Evolutionary conservation across 139 green algal species (phyloP).

Genomic region (Diplosphaera chodatii): DNA sequence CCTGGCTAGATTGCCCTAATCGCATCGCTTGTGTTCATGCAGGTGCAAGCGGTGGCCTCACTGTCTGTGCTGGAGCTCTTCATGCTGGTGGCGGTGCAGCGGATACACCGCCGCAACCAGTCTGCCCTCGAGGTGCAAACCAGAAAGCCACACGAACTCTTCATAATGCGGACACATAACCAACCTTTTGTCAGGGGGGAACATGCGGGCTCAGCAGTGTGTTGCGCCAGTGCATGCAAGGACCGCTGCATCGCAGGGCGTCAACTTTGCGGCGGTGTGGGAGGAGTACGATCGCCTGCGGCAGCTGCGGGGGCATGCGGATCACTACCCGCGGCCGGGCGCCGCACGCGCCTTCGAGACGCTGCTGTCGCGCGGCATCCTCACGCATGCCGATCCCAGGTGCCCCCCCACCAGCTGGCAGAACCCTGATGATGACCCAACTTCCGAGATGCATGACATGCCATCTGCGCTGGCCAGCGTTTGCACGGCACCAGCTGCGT

Average conservation of each 20-base stretch:
- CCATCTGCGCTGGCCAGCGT: too few relatives aligned
- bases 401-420: conserved; percentile 1
- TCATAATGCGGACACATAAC: too few relatives aligned
- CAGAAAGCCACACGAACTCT: too few relatives aligned
- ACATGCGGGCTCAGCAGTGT: too few relatives aligned
- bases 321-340: conserved; percentile 20
- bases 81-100: conserved; percentile 49
- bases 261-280: conserved; percentile 57
- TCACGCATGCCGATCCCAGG: conserved; percentile 27
- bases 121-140: not conserved
- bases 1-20: too few relatives aligned
- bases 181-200: too few relatives aligned
- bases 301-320: conserved; percentile 17
- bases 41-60: conserved; percentile 5
- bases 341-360: conserved; percentile 46
- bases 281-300: conserved; percentile 21
- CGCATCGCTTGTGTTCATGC: too few relatives aligned
- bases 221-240: too few relatives aligned
- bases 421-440: too few relatives aligned
- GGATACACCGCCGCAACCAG: conserved; percentile 24
- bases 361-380: conserved; percentile 29
- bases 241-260: too few relatives aligned
- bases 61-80: conserved; percentile 55
- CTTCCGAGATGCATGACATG: too few relatives aligned
- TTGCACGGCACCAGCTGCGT: too few relatives aligned